These are phyloP conservation scores for Arthroderma uncinatum DNA, from an alignment of 2,329 filamentous ascomycete species.

Conservation along the genomic window DNA sequence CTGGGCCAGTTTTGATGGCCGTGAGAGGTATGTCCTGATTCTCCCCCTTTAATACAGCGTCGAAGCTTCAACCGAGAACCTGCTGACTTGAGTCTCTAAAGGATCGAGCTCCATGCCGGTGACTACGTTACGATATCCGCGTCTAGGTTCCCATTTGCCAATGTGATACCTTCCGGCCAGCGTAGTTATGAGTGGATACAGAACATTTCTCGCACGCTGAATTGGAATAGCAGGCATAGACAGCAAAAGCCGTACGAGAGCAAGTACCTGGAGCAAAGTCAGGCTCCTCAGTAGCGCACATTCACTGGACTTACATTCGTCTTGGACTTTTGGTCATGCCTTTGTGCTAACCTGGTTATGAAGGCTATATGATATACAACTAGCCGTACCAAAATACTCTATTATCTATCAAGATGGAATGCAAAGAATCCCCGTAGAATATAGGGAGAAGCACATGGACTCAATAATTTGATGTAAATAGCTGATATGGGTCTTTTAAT, in stretches of 20 bases:
- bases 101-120: slow-evolving; percentile 38
- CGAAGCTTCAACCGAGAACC: not conserved
- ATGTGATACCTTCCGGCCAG: slow-evolving; percentile 35
- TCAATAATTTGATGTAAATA: not conserved
- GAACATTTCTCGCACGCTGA: slow-evolving; percentile 40
- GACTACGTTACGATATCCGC: slow-evolving; percentile 45
- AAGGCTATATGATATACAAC: not conserved
- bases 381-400: not conserved
- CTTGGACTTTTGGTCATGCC: not conserved
- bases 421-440: not conserved
- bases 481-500: no score
- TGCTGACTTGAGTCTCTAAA: slow-evolving; percentile 15
- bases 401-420: not conserved
- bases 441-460: no score
- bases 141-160: slow-evolving; percentile 42
- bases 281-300: not conserved
- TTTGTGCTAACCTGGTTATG: not conserved
- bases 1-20: slow-evolving; percentile 97
- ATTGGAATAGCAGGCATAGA: slow-evolving; percentile 41
- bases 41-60: not conserved
- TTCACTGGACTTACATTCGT: not conserved
- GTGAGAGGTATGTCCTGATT: slow-evolving; percentile 50
- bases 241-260: slow-evolving; percentile 26
- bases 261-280: not conserved
- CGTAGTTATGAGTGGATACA: slow-evolving; percentile 41